These are phyloP conservation scores for Pseudotulostoma volvatum DNA, from an alignment of 495 filamentous ascomycete species.

Conservation along the genomic window DNA sequence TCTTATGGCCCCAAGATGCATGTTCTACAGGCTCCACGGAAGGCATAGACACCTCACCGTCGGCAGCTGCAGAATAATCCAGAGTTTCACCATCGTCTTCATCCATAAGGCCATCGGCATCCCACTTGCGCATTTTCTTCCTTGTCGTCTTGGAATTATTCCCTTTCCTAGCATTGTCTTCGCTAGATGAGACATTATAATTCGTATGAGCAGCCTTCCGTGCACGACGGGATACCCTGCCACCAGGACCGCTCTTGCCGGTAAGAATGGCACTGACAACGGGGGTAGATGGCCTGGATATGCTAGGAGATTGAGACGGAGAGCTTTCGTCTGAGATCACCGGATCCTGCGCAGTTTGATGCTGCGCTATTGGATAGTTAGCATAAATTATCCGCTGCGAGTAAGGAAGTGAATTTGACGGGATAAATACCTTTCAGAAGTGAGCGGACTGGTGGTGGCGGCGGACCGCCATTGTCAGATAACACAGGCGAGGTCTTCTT, in stretches of 20 bases:
- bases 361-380: constrained; percentile 24
- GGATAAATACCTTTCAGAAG: constrained; percentile 28
- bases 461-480: constrained; percentile 34
- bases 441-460: constrained; percentile 39
- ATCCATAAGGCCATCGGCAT: constrained; percentile 72
- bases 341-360: constrained; percentile 27
- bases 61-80: constrained; percentile 64
- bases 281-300: constrained; percentile 67
- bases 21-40: constrained; percentile 56
- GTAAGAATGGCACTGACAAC: constrained; percentile 47
- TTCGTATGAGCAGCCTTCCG: constrained; percentile 54
- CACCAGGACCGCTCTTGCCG: constrained; percentile 51
- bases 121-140: constrained; percentile 84
- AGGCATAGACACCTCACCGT: constrained; percentile 36
- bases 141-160: constrained; percentile 38
- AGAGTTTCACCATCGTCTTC: constrained; percentile 68
- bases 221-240: constrained; percentile 62
- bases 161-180: constrained; percentile 48
- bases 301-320: constrained; percentile 54
- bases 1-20: constrained; percentile 67
- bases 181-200: constrained; percentile 64
- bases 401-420: too few relatives aligned
- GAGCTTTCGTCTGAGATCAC: constrained; percentile 37
- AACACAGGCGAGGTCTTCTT: constrained; percentile 31
- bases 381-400: constrained; percentile 7